Conservation (phyloP, 1,284 basidiomycete genomes). For the Thelephora terrestris region DNA sequence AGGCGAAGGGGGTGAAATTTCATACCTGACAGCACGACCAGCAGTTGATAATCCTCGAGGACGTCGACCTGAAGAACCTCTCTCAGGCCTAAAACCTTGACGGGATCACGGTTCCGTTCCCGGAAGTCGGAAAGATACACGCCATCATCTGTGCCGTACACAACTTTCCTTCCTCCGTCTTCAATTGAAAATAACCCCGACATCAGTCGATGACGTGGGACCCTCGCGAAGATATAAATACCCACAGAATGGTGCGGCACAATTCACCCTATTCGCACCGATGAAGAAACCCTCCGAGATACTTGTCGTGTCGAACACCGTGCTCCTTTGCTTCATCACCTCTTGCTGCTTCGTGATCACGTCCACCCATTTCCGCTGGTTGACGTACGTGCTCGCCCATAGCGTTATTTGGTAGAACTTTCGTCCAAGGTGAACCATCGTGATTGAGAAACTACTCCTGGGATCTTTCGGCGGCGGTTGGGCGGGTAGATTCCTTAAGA, state of each 20-base stretch:
- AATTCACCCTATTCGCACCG: conserved; percentile 80
- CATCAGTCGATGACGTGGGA: not conserved
- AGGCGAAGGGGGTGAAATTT: conserved; percentile 1
- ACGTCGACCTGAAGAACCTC: conserved; percentile 96
- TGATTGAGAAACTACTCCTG: conserved; percentile 88
- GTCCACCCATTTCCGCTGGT: conserved; percentile 93
- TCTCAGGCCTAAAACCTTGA: conserved; percentile 82
- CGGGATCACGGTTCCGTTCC: conserved; percentile 70
- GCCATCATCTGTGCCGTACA: conserved; percentile 95
- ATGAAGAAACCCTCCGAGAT: conserved; percentile 86
- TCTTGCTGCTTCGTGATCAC: conserved; percentile 87
- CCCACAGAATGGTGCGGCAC: conserved; percentile 91
- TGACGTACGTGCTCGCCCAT: conserved; percentile 83
- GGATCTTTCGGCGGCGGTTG: conserved; percentile 38
- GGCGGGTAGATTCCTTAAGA: conserved; percentile 23
- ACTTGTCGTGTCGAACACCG: conserved; percentile 80
- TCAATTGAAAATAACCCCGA: conserved; percentile 3
- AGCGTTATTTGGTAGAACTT: conserved; percentile 90
- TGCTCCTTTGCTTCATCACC: conserved; percentile 72
- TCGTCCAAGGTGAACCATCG: conserved; percentile 88
- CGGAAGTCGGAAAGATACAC: conserved; percentile 89
- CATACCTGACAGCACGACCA: conserved; percentile 90
- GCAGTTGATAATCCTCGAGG: conserved; percentile 90
- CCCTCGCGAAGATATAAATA: conserved; percentile 13
- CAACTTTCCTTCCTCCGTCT: conserved; percentile 83